These are phyloP conservation scores for Pseudogymnoascus sp. DNA, from an alignment of 2,329 filamentous ascomycete species.

Conservation along the genomic window DNA sequence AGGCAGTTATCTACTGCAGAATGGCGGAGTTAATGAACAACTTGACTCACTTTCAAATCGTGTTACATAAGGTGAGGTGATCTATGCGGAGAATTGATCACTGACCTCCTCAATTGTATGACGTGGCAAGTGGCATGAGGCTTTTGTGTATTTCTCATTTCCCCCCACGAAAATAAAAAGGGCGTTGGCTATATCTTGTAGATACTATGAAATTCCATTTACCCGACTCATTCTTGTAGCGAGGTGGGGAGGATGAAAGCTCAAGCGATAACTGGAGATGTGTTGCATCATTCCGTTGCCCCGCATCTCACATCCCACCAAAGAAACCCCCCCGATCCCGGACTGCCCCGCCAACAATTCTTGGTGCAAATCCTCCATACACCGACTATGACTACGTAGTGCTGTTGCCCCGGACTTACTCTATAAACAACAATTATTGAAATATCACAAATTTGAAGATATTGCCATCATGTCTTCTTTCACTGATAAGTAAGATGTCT, in stretches of 20 bases:
- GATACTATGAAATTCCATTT: neutral
- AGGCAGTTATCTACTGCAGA: neutral
- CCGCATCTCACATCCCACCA: slow-evolving; percentile 7
- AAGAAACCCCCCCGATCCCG: neutral
- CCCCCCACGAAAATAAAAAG: neutral
- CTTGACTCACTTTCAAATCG: too few relatives aligned
- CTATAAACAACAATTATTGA: neutral
- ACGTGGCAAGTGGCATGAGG: neutral
- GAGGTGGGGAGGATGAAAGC: neutral
- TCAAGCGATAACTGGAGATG: slow-evolving; percentile 20
- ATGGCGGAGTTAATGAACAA: too few relatives aligned
- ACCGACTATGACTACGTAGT: slow-evolving; percentile 3
- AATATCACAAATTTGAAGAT: slow-evolving; percentile 1
- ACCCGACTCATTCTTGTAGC: slow-evolving; percentile 3
- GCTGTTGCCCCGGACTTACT: neutral
- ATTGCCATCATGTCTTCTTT: neutral
- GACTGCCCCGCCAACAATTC: neutral
- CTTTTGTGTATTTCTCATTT: neutral
- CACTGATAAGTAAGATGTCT: neutral
- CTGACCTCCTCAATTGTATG: neutral
- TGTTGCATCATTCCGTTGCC: slow-evolving; percentile 2
- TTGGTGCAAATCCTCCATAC: slow-evolving; percentile 6
- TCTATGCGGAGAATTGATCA: neutral
- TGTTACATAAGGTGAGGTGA: neutral
- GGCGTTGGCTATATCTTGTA: neutral